phyloP scores from a whole-genome alignment of 169 alveolate species.

The Neospora caninum region DNA sequence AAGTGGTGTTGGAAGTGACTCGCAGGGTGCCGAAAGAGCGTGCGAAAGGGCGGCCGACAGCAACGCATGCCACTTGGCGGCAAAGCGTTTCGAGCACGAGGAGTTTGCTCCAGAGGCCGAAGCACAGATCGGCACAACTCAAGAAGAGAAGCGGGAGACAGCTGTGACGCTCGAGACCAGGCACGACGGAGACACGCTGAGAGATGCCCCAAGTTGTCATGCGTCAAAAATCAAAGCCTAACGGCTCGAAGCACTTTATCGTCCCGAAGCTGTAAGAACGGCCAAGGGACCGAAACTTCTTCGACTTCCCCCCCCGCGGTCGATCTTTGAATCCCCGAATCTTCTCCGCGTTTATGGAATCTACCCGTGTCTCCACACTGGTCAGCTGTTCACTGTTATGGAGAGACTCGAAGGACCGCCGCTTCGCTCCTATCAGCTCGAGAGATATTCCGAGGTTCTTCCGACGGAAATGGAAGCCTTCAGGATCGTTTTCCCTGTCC shows the following conservation, averaged over 20 bases:
- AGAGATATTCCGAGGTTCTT: neutral
- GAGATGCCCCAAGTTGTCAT: neutral
- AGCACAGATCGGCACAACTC: too few relatives aligned
- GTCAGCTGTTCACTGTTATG: neutral
- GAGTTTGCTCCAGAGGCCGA: neutral
- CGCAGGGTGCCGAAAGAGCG: neutral
- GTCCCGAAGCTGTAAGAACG: neutral
- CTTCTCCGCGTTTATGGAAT: slow-evolving; percentile 38
- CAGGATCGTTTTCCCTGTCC: neutral
- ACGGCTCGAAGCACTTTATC: neutral
- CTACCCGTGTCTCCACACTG: neutral
- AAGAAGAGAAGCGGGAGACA: neutral
- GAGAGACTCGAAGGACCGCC: slow-evolving; percentile 41
- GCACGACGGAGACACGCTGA: neutral
- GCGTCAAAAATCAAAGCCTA: neutral
- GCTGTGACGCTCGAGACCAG: neutral
- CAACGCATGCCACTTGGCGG: neutral
- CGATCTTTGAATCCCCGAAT: slow-evolving; percentile 4
- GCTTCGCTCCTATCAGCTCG: neutral
- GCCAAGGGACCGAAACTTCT: neutral
- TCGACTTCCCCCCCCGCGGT: neutral
- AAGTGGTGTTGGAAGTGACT: neutral
- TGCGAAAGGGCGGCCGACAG: neutral
- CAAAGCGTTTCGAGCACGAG: neutral
- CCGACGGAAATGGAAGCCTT: slow-evolving; percentile 22